Conservation (phyloP, 2,329 filamentous ascomycete species). For the Ophiostoma populinum region DNA sequence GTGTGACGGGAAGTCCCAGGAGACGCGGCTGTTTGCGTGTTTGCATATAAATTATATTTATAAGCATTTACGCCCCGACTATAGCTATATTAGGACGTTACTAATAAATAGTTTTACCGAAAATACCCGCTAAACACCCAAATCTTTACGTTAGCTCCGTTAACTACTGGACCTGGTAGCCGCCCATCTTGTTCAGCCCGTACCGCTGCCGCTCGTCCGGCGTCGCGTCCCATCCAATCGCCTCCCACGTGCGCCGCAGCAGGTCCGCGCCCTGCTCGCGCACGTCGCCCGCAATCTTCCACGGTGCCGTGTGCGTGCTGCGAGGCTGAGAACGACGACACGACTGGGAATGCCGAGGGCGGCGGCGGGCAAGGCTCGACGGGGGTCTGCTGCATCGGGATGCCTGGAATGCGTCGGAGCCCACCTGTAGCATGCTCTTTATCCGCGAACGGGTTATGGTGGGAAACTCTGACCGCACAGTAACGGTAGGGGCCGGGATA, state of each 20-base stretch:
- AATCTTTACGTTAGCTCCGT: too few relatives aligned
- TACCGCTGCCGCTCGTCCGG: slow-evolving; percentile 63
- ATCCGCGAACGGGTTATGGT: slow-evolving; percentile 77
- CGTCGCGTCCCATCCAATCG: slow-evolving; percentile 92
- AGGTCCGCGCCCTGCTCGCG: slow-evolving; percentile 80
- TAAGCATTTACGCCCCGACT: too few relatives aligned
- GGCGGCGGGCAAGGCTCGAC: slow-evolving; percentile 74
- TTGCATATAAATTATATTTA: too few relatives aligned
- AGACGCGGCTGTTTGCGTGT: too few relatives aligned
- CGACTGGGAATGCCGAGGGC: slow-evolving; percentile 67
- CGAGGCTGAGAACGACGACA: slow-evolving; percentile 94
- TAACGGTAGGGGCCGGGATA: slow-evolving; percentile 81
- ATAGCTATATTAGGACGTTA: too few relatives aligned
- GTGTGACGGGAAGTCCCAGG: too few relatives aligned
- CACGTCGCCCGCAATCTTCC: slow-evolving; percentile 97
- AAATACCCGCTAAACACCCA: too few relatives aligned
- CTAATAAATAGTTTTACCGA: too few relatives aligned
- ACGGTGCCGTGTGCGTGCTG: slow-evolving; percentile 88
- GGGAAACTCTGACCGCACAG: slow-evolving; percentile 89
- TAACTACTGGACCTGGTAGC: slow-evolving; percentile 97
- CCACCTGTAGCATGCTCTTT: too few relatives aligned
- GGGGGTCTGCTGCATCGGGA: too few relatives aligned
- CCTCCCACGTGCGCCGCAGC: slow-evolving; percentile 74
- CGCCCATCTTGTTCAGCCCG: slow-evolving; percentile 69
- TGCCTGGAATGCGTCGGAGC: too few relatives aligned